Percentiles rank a stretch among this genome's conserved stretches.
These are phyloP conservation scores for Solanum chmielewskii DNA, from an alignment of 257 asterid species.

Conservation along the genomic window DNA sequence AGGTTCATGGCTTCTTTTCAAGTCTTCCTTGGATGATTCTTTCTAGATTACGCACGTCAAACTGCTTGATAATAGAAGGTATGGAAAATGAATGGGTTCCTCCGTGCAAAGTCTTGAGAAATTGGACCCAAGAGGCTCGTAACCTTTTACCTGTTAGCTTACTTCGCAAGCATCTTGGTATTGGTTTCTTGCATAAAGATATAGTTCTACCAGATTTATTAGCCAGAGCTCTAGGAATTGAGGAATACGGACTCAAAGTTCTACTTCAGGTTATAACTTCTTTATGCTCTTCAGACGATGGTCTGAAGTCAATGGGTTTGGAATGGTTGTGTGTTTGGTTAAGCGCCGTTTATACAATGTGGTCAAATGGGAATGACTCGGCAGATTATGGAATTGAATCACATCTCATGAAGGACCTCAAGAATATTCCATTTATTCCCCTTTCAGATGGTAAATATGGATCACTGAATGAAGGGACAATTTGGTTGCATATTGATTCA, in stretches of 20 bases:
- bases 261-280: constrained; percentile 49
- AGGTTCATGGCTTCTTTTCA: constrained; percentile 88
- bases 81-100: constrained; percentile 61
- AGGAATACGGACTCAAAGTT: constrained; percentile 76
- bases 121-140: constrained; percentile 74
- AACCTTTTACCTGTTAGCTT: constrained; percentile 56
- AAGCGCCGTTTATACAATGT: constrained; percentile 46
- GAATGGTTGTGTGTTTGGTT: constrained; percentile 77
- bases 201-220: constrained; percentile 67
- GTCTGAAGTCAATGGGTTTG: constrained; percentile 59
- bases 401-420: constrained; percentile 40
- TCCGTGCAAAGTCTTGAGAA: constrained; percentile 81
- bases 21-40: constrained; percentile 73
- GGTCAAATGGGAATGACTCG: constrained; percentile 20
- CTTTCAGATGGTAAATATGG: constrained; percentile 68
- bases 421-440: constrained; percentile 67
- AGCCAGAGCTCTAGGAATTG: constrained; percentile 78
- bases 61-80: constrained; percentile 71
- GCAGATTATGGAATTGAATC: constrained; percentile 27
- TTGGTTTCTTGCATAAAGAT: constrained; percentile 74
- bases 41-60: constrained; percentile 68
- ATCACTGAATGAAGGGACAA: constrained; percentile 53
- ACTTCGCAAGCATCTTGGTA: constrained; percentile 76
- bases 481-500: constrained; percentile 69
- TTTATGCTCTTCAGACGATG: constrained; percentile 42